Evolutionary conservation across 2,329 filamentous ascomycete species (phyloP).

Genomic region (Aspergillus fumigatiaffinis): DNA sequence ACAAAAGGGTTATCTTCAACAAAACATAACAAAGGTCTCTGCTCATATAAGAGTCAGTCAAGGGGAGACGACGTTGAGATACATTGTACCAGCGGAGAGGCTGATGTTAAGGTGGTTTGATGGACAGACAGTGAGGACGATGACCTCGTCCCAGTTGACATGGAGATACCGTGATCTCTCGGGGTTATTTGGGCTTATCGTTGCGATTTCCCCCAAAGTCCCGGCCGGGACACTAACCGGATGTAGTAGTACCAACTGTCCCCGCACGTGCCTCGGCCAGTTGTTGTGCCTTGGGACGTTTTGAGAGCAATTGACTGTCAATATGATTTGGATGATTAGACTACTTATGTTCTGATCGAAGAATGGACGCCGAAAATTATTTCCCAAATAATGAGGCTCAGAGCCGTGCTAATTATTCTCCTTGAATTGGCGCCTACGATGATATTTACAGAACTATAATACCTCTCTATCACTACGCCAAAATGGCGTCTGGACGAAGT

Average conservation of each 20-base stretch:
- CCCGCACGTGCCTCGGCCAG: not conserved
- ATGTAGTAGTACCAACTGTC: not conserved
- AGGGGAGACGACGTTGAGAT: not conserved
- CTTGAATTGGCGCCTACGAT: not conserved
- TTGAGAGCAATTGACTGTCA: not conserved
- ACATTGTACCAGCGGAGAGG: not conserved
- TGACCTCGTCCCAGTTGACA: not conserved
- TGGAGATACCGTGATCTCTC: not conserved
- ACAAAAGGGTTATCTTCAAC: not conserved
- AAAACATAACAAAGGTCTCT: not conserved
- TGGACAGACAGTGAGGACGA: not conserved
- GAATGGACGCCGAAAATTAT: not conserved
- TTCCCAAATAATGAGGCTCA: not conserved
- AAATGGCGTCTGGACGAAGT: too few species aligned
- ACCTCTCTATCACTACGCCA: too few species aligned
- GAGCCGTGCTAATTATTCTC: too few species aligned
- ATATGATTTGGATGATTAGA: not conserved
- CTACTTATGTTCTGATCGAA: not conserved
- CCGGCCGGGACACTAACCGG: not conserved
- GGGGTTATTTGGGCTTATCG: not conserved
- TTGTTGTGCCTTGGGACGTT: not conserved
- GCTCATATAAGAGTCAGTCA: constrained; percentile 1
- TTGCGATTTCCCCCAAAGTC: not conserved
- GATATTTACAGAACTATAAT: not conserved
- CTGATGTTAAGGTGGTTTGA: not conserved